phyloP scores from a whole-genome alignment of 2,329 filamentous ascomycete genomes.

The Zopfia rhizophila region DNA sequence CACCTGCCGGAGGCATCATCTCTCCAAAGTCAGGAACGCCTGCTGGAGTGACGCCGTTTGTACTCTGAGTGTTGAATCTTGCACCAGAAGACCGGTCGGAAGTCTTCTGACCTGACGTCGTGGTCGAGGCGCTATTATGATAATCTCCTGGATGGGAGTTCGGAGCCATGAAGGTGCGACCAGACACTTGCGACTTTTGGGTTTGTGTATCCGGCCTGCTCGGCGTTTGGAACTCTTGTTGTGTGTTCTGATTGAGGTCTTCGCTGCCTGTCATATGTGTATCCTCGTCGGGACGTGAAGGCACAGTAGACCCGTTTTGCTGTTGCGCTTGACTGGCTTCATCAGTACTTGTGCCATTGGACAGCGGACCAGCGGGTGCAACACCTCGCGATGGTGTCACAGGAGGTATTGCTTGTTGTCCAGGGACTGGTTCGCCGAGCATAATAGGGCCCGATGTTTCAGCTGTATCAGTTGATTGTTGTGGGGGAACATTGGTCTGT shows the following conservation, averaged over 20 bases:
- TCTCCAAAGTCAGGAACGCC: conserved; percentile 67
- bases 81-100: conserved; percentile 76
- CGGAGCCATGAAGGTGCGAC: conserved; percentile 67
- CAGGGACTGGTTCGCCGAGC: conserved; percentile 73
- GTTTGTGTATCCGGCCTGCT: conserved; percentile 48
- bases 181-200: conserved; percentile 72
- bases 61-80: conserved; percentile 75
- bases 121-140: conserved; percentile 89
- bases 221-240: conserved; percentile 47
- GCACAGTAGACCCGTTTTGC: conserved; percentile 55
- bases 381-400: conserved; percentile 49
- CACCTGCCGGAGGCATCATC: conserved; percentile 61
- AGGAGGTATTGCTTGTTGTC: conserved; percentile 55
- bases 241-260: conserved; percentile 43
- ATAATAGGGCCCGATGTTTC: conserved; percentile 59
- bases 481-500: conserved; percentile 50
- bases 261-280: conserved; percentile 58
- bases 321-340: conserved; percentile 43
- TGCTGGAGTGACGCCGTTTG: conserved; percentile 67
- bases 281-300: conserved; percentile 54
- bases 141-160: conserved; percentile 70
- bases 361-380: conserved; percentile 63
- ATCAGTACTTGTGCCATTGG: conserved; percentile 64
- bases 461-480: conserved; percentile 55
- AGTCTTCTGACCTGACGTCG: conserved; percentile 81